phyloP scores from a whole-genome alignment of 306 rosid species.

The Cucurbita moschata region DNA sequence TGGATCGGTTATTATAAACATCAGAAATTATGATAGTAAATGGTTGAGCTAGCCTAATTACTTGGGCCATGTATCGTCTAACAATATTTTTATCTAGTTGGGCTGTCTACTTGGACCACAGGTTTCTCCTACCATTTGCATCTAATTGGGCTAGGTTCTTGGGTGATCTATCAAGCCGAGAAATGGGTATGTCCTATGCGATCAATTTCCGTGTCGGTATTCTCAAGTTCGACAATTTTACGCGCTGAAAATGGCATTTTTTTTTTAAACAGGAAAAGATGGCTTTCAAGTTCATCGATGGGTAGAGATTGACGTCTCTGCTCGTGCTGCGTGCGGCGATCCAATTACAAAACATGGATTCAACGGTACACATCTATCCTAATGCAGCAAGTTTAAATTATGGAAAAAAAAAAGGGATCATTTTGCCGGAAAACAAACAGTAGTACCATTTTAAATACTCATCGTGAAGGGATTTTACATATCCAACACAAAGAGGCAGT shows the following conservation, averaged over 20 bases:
- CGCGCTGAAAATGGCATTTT: no score
- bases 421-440: not conserved
- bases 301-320: not conserved
- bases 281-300: not conserved
- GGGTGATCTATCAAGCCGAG: not conserved
- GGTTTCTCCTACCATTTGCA: not conserved
- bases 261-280: not conserved
- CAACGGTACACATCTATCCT: not conserved
- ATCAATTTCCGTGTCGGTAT: not conserved
- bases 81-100: not conserved
- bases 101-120: not conserved
- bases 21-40: not conserved
- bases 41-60: not conserved
- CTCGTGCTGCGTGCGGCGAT: not conserved
- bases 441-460: not conserved
- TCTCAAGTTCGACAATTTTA: no score
- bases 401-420: not conserved
- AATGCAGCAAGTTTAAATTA: not conserved
- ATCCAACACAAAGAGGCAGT: not conserved
- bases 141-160: not conserved
- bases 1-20: not conserved
- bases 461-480: not conserved
- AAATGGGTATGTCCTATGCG: not conserved
- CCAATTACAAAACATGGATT: not conserved
- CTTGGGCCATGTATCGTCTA: not conserved